A percentile compares a stretch with the other conserved stretches of the same genome.
These are phyloP conservation scores for Wickerhamiella qilinensis DNA, from an alignment of 805 yeast genomes.

Conservation along the genomic window DNA sequence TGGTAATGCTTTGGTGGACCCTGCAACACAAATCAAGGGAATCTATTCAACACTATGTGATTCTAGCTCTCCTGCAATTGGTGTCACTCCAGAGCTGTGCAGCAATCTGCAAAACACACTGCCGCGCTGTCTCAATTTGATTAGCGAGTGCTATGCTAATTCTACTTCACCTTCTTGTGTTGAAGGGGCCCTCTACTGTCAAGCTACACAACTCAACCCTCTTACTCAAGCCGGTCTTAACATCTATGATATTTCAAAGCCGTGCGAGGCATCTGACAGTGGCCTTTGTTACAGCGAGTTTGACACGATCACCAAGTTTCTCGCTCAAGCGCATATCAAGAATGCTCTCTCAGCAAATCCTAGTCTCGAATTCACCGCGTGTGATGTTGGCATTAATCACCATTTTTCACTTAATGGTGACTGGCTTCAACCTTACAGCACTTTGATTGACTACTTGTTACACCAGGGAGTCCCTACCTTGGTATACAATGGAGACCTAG, in stretches of 20 bases:
- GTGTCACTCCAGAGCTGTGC: conserved; percentile 67
- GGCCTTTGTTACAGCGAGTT: conserved; percentile 58
- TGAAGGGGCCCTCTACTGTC: conserved; percentile 84
- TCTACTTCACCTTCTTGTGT: conserved; percentile 72
- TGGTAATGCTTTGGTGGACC: conserved; percentile 90
- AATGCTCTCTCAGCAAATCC: conserved; percentile 52
- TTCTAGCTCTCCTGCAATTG: conserved; percentile 65
- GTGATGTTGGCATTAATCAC: conserved; percentile 65
- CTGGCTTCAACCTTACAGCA: conserved; percentile 48
- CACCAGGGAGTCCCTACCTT: conserved; percentile 62
- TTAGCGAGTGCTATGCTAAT: conserved; percentile 61
- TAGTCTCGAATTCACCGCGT: conserved; percentile 50
- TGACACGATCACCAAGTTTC: conserved; percentile 53
- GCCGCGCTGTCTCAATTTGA: conserved; percentile 64
- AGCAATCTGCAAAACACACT: conserved; percentile 46
- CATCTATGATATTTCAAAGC: conserved; percentile 69
- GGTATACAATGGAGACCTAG: conserved; percentile 89
- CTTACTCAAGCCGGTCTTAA: conserved; percentile 68
- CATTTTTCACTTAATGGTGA: conserved; percentile 58
- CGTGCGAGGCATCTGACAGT: conserved; percentile 7
- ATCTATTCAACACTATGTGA: conserved; percentile 82
- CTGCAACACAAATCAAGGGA: conserved; percentile 69
- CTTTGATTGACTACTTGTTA: conserved; percentile 39
- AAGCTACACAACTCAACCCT: conserved; percentile 59
- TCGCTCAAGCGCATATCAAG: conserved; percentile 59